phyloP scores from a whole-genome alignment of 2,329 filamentous ascomycete genomes.

The Colletotrichum sansevieriae region DNA sequence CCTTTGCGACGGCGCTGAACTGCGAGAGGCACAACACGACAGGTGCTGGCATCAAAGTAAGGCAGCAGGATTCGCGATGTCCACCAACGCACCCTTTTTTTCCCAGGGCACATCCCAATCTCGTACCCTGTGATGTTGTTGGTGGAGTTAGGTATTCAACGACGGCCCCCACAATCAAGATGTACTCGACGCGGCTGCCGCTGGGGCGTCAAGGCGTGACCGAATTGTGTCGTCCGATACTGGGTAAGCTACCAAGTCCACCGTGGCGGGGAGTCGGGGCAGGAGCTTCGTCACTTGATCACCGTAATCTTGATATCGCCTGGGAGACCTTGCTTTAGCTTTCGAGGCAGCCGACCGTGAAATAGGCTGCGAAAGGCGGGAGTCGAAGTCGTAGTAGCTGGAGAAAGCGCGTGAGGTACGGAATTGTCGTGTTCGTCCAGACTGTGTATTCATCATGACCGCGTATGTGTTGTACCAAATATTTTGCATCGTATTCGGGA shows the following conservation, averaged over 20 bases:
- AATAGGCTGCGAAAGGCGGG: neutral
- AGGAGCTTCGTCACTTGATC: constrained; percentile 25
- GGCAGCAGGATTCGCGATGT: constrained; percentile 8
- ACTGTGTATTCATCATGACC: neutral
- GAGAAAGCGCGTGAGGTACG: neutral
- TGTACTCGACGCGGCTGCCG: constrained; percentile 14
- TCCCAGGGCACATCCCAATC: constrained; percentile 32
- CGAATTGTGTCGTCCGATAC: constrained; percentile 1
- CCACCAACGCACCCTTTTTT: constrained; percentile 12
- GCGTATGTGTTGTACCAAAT: neutral
- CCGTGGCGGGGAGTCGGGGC: constrained; percentile 16
- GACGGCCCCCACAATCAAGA: constrained; percentile 10
- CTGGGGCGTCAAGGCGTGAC: constrained; percentile 10
- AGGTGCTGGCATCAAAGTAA: neutral
- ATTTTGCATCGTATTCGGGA: neutral
- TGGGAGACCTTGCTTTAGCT: constrained; percentile 13
- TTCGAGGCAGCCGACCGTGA: constrained; percentile 2
- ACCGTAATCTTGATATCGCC: constrained; percentile 1
- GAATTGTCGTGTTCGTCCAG: neutral
- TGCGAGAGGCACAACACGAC: neutral
- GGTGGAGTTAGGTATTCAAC: neutral
- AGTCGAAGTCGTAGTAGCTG: neutral
- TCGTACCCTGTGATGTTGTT: constrained; percentile 26
- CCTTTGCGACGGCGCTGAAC: neutral
- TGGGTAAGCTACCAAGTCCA: neutral